Percentiles rank a stretch among this genome's conserved stretches.
Evolutionary conservation across 345 rosid species (phyloP).

Genomic region (Ailanthus altissimus): DNA sequence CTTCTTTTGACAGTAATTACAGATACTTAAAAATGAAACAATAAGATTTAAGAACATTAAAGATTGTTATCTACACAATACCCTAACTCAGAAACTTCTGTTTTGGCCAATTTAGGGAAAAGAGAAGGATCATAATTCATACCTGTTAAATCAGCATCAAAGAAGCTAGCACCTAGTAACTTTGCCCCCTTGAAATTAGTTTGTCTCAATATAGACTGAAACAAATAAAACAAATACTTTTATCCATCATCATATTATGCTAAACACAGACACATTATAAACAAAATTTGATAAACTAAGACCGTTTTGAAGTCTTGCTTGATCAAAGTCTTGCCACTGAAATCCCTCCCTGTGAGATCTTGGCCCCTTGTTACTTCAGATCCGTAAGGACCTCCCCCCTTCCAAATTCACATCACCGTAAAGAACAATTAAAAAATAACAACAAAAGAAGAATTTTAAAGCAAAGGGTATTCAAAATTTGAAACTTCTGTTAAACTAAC

Average conservation of each 20-base stretch:
- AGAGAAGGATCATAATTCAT: slow-evolving; percentile 12
- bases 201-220: slow-evolving; percentile 83
- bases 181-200: slow-evolving; percentile 91
- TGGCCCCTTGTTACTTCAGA: slow-evolving; percentile 92
- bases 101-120: neutral
- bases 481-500: neutral
- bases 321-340: slow-evolving; percentile 80
- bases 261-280: neutral
- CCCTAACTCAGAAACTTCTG: neutral
- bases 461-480: neutral
- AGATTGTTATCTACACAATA: neutral
- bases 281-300: slow-evolving; percentile 8
- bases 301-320: slow-evolving; percentile 96
- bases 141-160: slow-evolving; percentile 97
- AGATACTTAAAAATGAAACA: neutral
- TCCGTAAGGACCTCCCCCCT: slow-evolving; percentile 98
- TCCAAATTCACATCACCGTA: slow-evolving; percentile 21
- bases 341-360: slow-evolving; percentile 81
- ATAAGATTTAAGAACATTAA: neutral
- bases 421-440: neutral
- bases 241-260: neutral
- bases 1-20: neutral
- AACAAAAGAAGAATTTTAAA: neutral
- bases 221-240: neutral
- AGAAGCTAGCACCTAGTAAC: slow-evolving; percentile 93